Evolutionary conservation across 371 early-diverging fungal species (phyloP).

Genomic region (Blakeslea trispora): DNA sequence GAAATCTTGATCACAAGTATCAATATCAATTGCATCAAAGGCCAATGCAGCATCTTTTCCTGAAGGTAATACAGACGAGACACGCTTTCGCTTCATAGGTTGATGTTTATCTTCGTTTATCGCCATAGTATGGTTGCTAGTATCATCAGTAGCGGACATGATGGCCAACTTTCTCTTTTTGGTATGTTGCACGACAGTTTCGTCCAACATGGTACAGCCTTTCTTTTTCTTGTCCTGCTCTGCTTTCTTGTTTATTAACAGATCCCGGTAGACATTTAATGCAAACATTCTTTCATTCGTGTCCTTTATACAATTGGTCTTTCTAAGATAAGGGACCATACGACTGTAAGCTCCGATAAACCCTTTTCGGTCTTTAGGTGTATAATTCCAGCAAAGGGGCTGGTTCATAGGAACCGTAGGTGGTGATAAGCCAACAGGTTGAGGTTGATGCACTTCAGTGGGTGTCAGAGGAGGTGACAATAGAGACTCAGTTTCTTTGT

Average conservation of each 20-base stretch:
- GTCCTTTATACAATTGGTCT: background rate
- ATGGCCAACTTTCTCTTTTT: slow-evolving; percentile 23
- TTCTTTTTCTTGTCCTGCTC: slow-evolving; percentile 10
- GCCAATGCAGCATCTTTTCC: slow-evolving; percentile 32
- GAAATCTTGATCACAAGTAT: slow-evolving; percentile 20
- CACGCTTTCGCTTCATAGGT: slow-evolving; percentile 21
- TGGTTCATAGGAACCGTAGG: background rate
- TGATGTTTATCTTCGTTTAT: slow-evolving; percentile 2
- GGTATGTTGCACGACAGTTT: slow-evolving; percentile 29
- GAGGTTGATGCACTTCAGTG: slow-evolving; percentile 17
- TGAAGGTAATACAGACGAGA: slow-evolving; percentile 26
- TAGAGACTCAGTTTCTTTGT: slow-evolving; percentile 9
- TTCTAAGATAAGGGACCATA: slow-evolving; percentile 24
- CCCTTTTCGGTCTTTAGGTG: slow-evolving; percentile 17
- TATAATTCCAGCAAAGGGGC: slow-evolving; percentile 2
- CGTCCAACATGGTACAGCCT: slow-evolving; percentile 27
- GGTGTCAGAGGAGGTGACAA: slow-evolving; percentile 39
- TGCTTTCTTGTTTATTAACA: slow-evolving; percentile 7
- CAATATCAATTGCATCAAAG: slow-evolving; percentile 36
- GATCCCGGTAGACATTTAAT: slow-evolving; percentile 30
- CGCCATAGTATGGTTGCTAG: too few relatives aligned
- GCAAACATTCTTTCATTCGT: slow-evolving; percentile 18
- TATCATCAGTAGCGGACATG: slow-evolving; percentile 1
- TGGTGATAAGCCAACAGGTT: background rate
- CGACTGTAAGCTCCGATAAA: slow-evolving; percentile 22